Evolutionary conservation across 106 monocot genomes (phyloP).

Genomic region (Acorus calamus): DNA sequence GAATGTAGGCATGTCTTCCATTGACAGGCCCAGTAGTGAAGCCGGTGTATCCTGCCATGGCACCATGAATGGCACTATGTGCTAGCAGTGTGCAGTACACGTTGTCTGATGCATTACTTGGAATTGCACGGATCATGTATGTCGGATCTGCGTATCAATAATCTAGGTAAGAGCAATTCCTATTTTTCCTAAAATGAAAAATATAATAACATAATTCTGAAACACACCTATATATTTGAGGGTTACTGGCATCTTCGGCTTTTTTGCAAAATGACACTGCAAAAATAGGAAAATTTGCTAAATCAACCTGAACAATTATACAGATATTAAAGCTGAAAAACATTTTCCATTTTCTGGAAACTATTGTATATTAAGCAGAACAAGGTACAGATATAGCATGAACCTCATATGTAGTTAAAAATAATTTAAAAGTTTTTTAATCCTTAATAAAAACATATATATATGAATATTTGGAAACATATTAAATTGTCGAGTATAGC

Average conservation of each 20-base stretch:
- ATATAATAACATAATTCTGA: not conserved
- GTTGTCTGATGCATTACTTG: slow-evolving; percentile 88
- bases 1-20: slow-evolving; percentile 90
- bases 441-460: too few relatives aligned
- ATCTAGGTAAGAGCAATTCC: not conserved
- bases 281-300: not conserved
- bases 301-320: too few relatives aligned
- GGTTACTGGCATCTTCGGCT: slow-evolving; percentile 49
- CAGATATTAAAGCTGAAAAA: too few relatives aligned
- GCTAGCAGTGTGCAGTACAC: slow-evolving; percentile 87
- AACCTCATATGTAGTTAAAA: too few relatives aligned
- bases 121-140: slow-evolving; percentile 92
- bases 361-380: too few relatives aligned
- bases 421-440: too few relatives aligned
- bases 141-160: slow-evolving; percentile 57
- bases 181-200: not conserved
- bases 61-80: slow-evolving; percentile 89
- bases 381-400: too few relatives aligned
- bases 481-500: too few relatives aligned
- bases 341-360: too few relatives aligned
- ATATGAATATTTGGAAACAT: too few relatives aligned
- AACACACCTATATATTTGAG: slow-evolving; percentile 78
- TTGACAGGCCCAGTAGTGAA: slow-evolving; percentile 85
- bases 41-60: slow-evolving; percentile 92
- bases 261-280: slow-evolving; percentile 60